phyloP scores from a whole-genome alignment of 2,329 filamentous ascomycete species.

The Ceratocystis harringtonii region DNA sequence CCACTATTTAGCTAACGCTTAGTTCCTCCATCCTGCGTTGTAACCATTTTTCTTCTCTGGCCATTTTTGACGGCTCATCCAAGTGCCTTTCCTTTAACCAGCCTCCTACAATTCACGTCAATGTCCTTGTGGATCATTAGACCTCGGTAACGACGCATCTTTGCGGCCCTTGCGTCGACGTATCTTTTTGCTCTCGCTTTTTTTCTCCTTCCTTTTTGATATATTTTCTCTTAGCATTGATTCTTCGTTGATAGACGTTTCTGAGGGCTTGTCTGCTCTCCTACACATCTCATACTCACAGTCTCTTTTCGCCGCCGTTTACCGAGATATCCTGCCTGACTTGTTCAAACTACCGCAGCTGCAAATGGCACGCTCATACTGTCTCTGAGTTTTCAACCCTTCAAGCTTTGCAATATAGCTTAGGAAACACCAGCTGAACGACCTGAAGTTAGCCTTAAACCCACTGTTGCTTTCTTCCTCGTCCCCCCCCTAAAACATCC shows the following conservation, averaged over 20 bases:
- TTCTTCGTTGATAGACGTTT: neutral
- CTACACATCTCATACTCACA: no score
- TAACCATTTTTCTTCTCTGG: neutral
- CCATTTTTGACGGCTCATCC: neutral
- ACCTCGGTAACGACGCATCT: neutral
- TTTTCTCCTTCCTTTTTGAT: neutral
- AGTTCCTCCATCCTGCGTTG: neutral
- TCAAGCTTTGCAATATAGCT: neutral
- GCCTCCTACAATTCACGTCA: slow-evolving; percentile 8
- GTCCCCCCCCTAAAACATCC: neutral
- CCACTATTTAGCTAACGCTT: neutral
- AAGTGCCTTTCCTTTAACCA: slow-evolving; percentile 1
- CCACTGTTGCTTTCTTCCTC: neutral
- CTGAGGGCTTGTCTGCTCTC: no score
- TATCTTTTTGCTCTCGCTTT: neutral
- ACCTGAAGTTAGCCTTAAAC: neutral
- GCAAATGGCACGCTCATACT: neutral
- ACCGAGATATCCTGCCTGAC: neutral
- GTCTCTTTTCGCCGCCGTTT: neutral
- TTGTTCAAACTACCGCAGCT: neutral
- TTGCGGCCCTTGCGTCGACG: neutral
- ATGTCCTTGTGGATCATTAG: neutral
- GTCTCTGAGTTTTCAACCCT: neutral
- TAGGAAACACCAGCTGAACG: neutral
- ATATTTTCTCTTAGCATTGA: neutral